Conservation (phyloP, 306 rosid species). For the Prunus mongolica region DNA sequence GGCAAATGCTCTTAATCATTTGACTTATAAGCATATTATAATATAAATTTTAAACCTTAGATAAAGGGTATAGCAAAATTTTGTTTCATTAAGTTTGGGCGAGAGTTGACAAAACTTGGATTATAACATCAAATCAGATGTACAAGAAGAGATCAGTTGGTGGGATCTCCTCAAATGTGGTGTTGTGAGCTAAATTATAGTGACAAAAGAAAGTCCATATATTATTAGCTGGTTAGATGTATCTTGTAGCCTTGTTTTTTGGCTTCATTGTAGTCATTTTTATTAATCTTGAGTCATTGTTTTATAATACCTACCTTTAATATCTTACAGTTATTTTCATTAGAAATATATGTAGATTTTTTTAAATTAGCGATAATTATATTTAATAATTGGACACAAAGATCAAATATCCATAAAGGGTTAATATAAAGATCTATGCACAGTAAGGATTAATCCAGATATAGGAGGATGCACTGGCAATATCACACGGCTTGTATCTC, state of each 20-base stretch:
- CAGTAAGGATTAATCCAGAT: too few species aligned
- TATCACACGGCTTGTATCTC: too few species aligned
- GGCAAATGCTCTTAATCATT: too few species aligned
- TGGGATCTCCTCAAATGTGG: slow-evolving; percentile 39
- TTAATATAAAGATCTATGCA: too few species aligned
- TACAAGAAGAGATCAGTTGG: slow-evolving; percentile 22
- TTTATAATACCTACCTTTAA: background rate
- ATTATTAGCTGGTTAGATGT: slow-evolving; percentile 21
- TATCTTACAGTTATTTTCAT: background rate
- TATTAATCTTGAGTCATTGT: background rate
- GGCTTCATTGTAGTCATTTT: slow-evolving; percentile 16
- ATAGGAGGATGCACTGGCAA: too few species aligned
- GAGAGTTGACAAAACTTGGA: slow-evolving; percentile 10
- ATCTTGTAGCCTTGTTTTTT: slow-evolving; percentile 18
- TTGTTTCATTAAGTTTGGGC: background rate
- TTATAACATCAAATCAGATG: slow-evolving; percentile 5
- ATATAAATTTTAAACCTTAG: too few species aligned
- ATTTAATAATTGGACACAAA: too few species aligned
- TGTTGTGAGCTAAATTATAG: slow-evolving; percentile 20
- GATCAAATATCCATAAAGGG: too few species aligned
- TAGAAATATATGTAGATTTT: too few species aligned
- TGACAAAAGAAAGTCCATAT: slow-evolving; percentile 2
- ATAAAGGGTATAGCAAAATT: background rate
- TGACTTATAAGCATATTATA: too few species aligned
- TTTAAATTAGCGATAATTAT: too few species aligned